Percentiles rank a stretch among this genome's conserved stretches.
Conservation (phyloP, 1,284 basidiomycete species). For the Trametes hirsuta region DNA sequence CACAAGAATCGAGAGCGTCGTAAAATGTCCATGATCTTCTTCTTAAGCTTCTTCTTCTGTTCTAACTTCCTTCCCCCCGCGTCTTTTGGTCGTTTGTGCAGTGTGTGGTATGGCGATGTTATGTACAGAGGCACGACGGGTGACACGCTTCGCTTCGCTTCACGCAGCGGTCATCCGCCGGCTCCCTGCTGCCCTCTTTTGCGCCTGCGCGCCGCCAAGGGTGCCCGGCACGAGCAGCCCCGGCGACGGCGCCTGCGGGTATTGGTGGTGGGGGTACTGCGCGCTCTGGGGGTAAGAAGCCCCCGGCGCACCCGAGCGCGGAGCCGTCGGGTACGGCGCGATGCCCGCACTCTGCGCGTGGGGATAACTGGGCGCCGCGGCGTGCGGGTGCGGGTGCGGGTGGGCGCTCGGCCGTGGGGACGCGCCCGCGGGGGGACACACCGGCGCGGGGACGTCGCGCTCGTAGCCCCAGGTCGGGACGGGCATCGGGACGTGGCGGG, state of each 20-base stretch:
- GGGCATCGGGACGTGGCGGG: conserved; percentile 5
- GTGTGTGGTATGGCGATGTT: neutral
- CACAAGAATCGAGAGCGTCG: neutral
- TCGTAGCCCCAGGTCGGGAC: conserved; percentile 23
- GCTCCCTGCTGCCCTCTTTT: conserved; percentile 14
- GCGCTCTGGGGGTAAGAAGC: neutral
- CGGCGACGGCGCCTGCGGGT: neutral
- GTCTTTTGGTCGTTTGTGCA: neutral
- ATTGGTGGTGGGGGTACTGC: neutral
- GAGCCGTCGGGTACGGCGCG: neutral
- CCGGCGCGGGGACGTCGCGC: conserved; percentile 21
- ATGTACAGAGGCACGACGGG: neutral
- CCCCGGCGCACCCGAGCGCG: neutral
- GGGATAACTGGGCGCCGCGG: neutral
- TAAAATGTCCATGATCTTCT: neutral
- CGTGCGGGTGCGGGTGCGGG: neutral
- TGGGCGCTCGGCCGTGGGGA: neutral
- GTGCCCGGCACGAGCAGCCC: neutral
- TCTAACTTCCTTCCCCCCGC: neutral
- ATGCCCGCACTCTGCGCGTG: neutral
- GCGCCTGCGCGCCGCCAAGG: conserved; percentile 8
- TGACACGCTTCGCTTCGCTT: neutral
- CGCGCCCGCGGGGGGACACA: conserved; percentile 5
- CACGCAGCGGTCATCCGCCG: conserved; percentile 23
- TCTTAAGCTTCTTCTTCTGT: neutral